Conservation (phyloP, 148 eudicot species). For the Linanthus parryae region DNA sequence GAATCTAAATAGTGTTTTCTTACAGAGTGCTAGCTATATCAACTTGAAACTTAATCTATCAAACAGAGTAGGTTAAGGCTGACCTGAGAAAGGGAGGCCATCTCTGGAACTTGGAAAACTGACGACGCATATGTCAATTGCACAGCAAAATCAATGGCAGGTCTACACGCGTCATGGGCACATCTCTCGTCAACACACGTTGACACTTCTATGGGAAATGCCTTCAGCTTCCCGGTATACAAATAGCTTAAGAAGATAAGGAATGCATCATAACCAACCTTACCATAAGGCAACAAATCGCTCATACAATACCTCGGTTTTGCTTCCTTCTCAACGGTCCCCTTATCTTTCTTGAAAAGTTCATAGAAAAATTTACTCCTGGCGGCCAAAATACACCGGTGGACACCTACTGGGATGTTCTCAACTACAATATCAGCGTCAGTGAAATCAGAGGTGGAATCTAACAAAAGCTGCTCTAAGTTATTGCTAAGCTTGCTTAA, state of each 20-base stretch:
- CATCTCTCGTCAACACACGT: slow-evolving; percentile 42
- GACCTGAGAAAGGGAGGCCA: slow-evolving; percentile 48
- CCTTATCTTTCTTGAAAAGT: slow-evolving; percentile 28
- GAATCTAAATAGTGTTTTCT: too few species aligned
- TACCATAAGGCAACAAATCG: slow-evolving; percentile 38
- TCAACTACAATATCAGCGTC: slow-evolving; percentile 41
- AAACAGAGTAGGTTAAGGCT: background rate
- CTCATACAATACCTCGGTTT: slow-evolving; percentile 33
- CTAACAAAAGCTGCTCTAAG: slow-evolving; percentile 34
- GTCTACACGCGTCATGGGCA: slow-evolving; percentile 41
- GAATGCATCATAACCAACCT: slow-evolving; percentile 46
- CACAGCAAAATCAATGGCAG: slow-evolving; percentile 36
- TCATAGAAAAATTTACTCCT: slow-evolving; percentile 43
- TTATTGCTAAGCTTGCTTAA: slow-evolving; percentile 35
- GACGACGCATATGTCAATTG: slow-evolving; percentile 48
- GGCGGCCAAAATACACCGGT: slow-evolving; percentile 43
- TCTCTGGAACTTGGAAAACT: slow-evolving; percentile 34
- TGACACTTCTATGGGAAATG: slow-evolving; percentile 33
- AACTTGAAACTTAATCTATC: background rate
- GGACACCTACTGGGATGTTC: slow-evolving; percentile 27
- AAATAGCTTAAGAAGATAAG: slow-evolving; percentile 34
- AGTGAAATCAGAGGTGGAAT: slow-evolving; percentile 19
- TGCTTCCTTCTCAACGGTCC: slow-evolving; percentile 22
- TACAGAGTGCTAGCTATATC: too few species aligned
- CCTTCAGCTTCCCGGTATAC: slow-evolving; percentile 41